Conservation (phyloP, 1,284 basidiomycete genomes). For the Earliella scabrosa region DNA sequence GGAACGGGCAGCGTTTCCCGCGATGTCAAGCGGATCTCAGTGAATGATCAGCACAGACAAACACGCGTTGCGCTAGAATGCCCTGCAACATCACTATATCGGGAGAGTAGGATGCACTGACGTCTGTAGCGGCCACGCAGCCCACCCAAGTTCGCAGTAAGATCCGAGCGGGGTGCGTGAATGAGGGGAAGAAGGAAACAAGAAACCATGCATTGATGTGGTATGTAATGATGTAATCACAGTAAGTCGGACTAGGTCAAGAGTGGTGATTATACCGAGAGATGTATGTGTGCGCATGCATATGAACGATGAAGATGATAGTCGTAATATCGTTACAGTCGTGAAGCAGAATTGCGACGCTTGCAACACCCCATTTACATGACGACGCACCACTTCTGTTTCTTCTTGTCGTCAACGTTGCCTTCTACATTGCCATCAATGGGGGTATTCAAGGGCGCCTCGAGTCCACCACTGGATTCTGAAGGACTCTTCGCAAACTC, state of each 20-base stretch:
- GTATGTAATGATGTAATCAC: constrained; percentile 12
- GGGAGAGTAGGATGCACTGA: too few relatives aligned
- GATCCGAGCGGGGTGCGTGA: background rate
- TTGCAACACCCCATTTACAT: constrained; percentile 28
- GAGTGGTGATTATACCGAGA: constrained; percentile 23
- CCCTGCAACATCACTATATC: too few relatives aligned
- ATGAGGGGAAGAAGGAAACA: constrained; percentile 2
- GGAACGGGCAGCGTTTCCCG: background rate
- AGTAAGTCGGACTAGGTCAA: constrained; percentile 9
- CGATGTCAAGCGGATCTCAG: background rate
- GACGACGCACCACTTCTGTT: constrained; percentile 34
- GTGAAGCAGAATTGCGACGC: constrained; percentile 12
- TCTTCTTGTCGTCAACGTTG: constrained; percentile 25
- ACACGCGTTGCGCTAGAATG: background rate
- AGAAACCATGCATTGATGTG: constrained; percentile 18
- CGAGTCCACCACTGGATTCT: constrained; percentile 27
- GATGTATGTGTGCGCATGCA: constrained; percentile 22
- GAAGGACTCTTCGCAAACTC: constrained; percentile 43
- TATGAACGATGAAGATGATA: constrained; percentile 17
- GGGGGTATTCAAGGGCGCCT: constrained; percentile 31
- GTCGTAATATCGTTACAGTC: constrained; percentile 27
- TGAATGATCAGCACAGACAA: background rate
- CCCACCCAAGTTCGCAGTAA: too few relatives aligned
- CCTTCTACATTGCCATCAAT: constrained; percentile 28
- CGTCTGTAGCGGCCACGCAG: background rate